These are phyloP conservation scores for Cladophialophora bantiana DNA, from an alignment of 2,329 filamentous ascomycete genomes.

Conservation along the genomic window DNA sequence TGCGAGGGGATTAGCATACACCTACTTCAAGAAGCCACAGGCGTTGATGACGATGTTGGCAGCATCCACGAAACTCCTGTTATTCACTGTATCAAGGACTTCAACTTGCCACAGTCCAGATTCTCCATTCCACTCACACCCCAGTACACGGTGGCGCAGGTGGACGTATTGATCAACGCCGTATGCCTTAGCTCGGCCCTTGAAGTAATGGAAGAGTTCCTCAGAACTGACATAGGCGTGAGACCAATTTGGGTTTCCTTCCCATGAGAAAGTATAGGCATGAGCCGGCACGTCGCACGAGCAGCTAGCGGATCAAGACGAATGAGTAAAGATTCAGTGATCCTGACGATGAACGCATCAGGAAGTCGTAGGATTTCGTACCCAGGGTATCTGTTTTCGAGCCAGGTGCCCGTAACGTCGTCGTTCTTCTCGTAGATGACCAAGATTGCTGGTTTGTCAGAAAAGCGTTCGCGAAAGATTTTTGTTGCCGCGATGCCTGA, in stretches of 20 bases:
- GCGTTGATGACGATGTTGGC: conserved; percentile 64
- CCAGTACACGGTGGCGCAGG: conserved; percentile 62
- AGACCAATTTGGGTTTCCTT: conserved; percentile 53
- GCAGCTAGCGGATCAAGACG: conserved; percentile 40
- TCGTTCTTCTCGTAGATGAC: conserved; percentile 32
- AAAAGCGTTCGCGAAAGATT: conserved; percentile 18
- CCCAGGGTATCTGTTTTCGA: conserved; percentile 45
- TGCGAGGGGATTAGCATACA: too few species aligned
- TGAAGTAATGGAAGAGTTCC: conserved; percentile 55
- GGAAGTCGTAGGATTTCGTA: background rate
- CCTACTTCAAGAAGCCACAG: conserved; percentile 63
- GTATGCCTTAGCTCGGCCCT: conserved; percentile 49
- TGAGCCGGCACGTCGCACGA: conserved; percentile 57
- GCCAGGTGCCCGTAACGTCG: conserved; percentile 26
- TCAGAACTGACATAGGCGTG: conserved; percentile 49
- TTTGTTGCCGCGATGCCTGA: conserved; percentile 25
- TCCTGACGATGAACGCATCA: too few species aligned
- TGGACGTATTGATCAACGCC: conserved; percentile 48
- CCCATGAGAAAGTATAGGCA: conserved; percentile 59
- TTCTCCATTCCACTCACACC: conserved; percentile 62
- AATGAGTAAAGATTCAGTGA: too few species aligned
- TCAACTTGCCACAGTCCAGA: conserved; percentile 63
- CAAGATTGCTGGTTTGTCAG: conserved; percentile 6
- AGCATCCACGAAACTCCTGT: conserved; percentile 23
- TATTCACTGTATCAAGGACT: conserved; percentile 22